Base-by-base conservation (phyloP, 2,329 filamentous ascomycete genomes). In the Sporothrix mexicana region DNA sequence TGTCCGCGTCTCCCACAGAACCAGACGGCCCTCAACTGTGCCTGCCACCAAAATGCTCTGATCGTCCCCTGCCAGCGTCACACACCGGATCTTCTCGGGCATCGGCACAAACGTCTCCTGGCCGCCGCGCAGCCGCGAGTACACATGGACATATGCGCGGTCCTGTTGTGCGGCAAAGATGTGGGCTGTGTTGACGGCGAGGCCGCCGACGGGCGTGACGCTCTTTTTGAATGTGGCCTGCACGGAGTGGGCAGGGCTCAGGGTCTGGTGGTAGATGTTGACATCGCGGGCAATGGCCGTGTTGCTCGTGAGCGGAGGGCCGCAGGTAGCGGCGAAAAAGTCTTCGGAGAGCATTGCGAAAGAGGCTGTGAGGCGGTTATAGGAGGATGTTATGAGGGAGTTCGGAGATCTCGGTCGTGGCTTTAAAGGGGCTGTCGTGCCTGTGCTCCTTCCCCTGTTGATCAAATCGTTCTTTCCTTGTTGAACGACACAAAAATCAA, bases 101-200 rank as follows among this genome's bases (percentile, higher is more conserved):
- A 99, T 97, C 0, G 95, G 92, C 23, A 98, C 90, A 20, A 93
- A 88, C 7, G 93, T 92, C 82, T 98, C 95, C 79, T 98, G 94
- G 77, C 93, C 96, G 41, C 93, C 93, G 75, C 93, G 92, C 73
- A 90, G 87, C 72, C 94, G 88, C 73, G 89, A 95, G 82, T 98
- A 99, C 72, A 99, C 94, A 82, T 98, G 93, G 1, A 99, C 88
- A 57, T 97, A 93, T 0, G 94, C 93, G 82, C 97, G 98, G 76
- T 95, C 94, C 68, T 92, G 88, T 81, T 99, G 96, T 3, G 94
- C 95, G 3, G 95, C 92, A 80, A 97, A 99, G 64, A 98, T 87
- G 80, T 99, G 96, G 23, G 91, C 91, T 61, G 88, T 85, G 81
- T 88, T 97, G 77, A 95, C 87, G 43, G 94, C 95, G 72, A 99